Conservation (phyloP, 1,284 basidiomycete species). For the Prillingera fragicola region DNA sequence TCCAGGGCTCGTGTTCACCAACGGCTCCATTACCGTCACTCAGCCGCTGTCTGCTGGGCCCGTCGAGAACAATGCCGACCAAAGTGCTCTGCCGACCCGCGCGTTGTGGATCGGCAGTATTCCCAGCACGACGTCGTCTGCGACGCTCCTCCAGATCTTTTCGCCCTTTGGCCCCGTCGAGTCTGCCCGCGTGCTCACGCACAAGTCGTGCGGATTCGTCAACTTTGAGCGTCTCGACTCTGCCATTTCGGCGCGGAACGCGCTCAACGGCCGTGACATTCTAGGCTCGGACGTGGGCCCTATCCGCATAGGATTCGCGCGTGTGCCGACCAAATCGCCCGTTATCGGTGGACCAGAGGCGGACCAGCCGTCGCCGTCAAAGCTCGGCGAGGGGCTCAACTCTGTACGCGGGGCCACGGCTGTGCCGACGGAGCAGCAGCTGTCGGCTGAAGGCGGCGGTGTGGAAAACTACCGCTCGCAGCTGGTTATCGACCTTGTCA, state of each 20-base stretch:
- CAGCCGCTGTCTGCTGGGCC: constrained; percentile 20
- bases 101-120: constrained; percentile 96
- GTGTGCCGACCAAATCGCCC: constrained; percentile 73
- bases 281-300: constrained; percentile 92
- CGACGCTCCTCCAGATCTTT: constrained; percentile 75
- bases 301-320: constrained; percentile 92
- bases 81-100: constrained; percentile 69
- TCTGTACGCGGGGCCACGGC: constrained; percentile 69
- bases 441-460: constrained; percentile 65
- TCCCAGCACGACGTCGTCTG: constrained; percentile 84
- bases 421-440: constrained; percentile 83
- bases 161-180: constrained; percentile 96
- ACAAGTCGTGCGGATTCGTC: constrained; percentile 67
- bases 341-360: constrained; percentile 33
- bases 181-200: constrained; percentile 86
- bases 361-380: constrained; percentile 45
- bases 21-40: constrained; percentile 45
- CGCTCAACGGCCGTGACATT: constrained; percentile 89
- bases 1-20: constrained; percentile 52
- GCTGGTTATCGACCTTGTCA: constrained; percentile 81
- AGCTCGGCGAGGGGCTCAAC: constrained; percentile 63
- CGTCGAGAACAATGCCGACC: constrained; percentile 15
- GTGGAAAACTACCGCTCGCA: constrained; percentile 93
- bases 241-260: constrained; percentile 87
- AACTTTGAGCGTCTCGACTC: constrained; percentile 97